phyloP scores from a whole-genome alignment of 805 yeast genomes.

The Kodamaea kakaduensis region DNA sequence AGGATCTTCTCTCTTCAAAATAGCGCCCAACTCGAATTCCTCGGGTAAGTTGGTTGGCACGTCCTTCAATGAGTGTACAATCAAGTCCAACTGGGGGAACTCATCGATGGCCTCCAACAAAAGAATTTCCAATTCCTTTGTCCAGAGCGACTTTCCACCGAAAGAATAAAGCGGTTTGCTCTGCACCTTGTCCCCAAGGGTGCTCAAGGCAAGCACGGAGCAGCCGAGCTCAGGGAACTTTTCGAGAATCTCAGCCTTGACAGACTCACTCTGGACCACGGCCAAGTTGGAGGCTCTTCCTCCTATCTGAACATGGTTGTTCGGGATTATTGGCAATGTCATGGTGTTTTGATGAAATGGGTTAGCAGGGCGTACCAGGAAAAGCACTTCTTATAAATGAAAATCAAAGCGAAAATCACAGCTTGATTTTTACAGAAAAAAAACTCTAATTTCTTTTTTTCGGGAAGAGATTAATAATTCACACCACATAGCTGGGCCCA shows the following conservation, averaged over 20 bases:
- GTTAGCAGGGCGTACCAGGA: no score
- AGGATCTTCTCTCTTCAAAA: slow-evolving; percentile 85
- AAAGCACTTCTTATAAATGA: no score
- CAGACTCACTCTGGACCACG: slow-evolving; percentile 76
- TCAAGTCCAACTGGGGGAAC: slow-evolving; percentile 71
- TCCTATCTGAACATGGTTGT: slow-evolving; percentile 55
- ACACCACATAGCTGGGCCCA: background rate
- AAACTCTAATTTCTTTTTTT: slow-evolving; percentile 2
- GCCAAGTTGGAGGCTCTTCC: slow-evolving; percentile 89
- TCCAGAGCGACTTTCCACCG: slow-evolving; percentile 97
- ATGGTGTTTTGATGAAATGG: background rate
- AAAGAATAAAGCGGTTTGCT: slow-evolving; percentile 84
- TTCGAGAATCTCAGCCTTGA: slow-evolving; percentile 54
- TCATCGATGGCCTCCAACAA: slow-evolving; percentile 59
- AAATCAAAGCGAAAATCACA: slow-evolving; percentile 2
- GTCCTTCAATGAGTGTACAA: slow-evolving; percentile 92
- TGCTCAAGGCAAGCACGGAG: slow-evolving; percentile 73
- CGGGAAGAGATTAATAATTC: slow-evolving; percentile 2
- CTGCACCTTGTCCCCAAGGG: slow-evolving; percentile 88
- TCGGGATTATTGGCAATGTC: slow-evolving; percentile 16
- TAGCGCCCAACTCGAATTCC: slow-evolving; percentile 85
- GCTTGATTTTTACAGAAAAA: slow-evolving; percentile 1
- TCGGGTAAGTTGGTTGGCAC: slow-evolving; percentile 88
- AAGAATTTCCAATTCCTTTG: slow-evolving; percentile 84
- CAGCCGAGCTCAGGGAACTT: slow-evolving; percentile 65